These are phyloP conservation scores for Pascua sp. DNA, from an alignment of 1,284 basidiomycete species.

Conservation along the genomic window DNA sequence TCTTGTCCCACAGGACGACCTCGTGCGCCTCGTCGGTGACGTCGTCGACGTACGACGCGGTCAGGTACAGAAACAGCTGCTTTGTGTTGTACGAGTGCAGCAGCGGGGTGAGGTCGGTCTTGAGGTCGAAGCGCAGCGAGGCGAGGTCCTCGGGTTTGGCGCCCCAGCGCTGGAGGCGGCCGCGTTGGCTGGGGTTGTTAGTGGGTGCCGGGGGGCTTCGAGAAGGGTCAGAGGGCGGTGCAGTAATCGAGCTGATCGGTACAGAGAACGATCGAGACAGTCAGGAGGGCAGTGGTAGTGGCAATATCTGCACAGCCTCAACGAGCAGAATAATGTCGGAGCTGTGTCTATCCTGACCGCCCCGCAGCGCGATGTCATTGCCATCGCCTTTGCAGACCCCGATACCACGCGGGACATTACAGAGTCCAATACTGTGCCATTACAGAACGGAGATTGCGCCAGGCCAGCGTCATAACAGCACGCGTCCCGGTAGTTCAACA, in stretches of 20 bases:
- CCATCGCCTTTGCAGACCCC: too few relatives aligned
- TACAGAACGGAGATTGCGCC: too few relatives aligned
- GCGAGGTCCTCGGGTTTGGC: slow-evolving; percentile 45
- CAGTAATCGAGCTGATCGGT: not conserved
- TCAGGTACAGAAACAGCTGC: slow-evolving; percentile 50
- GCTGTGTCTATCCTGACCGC: too few relatives aligned
- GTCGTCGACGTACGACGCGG: slow-evolving; percentile 40
- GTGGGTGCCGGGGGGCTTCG: not conserved
- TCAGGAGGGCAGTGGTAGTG: not conserved
- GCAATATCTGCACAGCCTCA: too few relatives aligned
- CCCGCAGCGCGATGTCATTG: too few relatives aligned
- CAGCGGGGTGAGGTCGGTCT: slow-evolving; percentile 45
- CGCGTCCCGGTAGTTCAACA: too few relatives aligned
- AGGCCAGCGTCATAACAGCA: too few relatives aligned
- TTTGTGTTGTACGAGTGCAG: slow-evolving; percentile 51
- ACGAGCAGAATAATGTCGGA: too few relatives aligned
- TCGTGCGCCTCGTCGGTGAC: slow-evolving; percentile 30
- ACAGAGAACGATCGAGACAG: not conserved
- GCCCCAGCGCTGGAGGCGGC: slow-evolving; percentile 36
- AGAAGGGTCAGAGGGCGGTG: not conserved
- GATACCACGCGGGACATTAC: too few relatives aligned
- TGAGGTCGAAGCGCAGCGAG: slow-evolving; percentile 45
- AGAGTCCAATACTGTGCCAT: too few relatives aligned
- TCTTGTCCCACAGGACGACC: slow-evolving; percentile 51
- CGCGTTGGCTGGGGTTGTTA: slow-evolving; percentile 29